Percentiles rank a stretch among this genome's conserved stretches.
These are phyloP conservation scores for Fraxinus floribunda DNA, from an alignment of 305 asterid genomes.

Conservation along the genomic window DNA sequence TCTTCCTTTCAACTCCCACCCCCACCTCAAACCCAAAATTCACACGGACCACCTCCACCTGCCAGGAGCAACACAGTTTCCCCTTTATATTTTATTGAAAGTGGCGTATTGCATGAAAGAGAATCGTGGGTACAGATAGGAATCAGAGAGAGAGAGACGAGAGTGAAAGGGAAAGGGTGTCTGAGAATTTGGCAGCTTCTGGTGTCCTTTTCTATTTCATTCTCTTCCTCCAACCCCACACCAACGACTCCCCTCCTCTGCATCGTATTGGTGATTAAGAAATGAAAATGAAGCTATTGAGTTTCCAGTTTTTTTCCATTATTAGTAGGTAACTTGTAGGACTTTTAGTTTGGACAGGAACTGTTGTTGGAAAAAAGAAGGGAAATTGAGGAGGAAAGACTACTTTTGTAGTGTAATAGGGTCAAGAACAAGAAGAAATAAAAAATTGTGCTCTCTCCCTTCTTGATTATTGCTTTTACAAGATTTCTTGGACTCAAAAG, in stretches of 20 bases:
- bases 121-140: conserved; percentile 11
- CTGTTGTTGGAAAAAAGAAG: neutral
- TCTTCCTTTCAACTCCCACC: no score
- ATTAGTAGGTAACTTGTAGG: neutral
- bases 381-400: neutral
- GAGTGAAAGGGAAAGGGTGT: conserved; percentile 4
- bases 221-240: conserved; percentile 6
- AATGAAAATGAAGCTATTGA: neutral
- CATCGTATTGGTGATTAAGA: neutral
- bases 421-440: neutral
- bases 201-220: conserved; percentile 36
- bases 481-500: neutral
- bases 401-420: neutral
- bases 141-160: neutral
- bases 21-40: no score
- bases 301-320: neutral
- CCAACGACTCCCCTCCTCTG: neutral
- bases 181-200: conserved; percentile 34
- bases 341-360: neutral
- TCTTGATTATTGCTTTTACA: neutral
- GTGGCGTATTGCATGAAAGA: neutral
- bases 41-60: no score
- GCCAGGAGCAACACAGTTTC: no score
- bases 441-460: neutral
- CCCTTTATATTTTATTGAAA: neutral